Percentiles rank a stretch among this genome's conserved stretches.
Conservation (phyloP, 495 filamentous ascomycete genomes). For the Lichenothelia convexa region DNA sequence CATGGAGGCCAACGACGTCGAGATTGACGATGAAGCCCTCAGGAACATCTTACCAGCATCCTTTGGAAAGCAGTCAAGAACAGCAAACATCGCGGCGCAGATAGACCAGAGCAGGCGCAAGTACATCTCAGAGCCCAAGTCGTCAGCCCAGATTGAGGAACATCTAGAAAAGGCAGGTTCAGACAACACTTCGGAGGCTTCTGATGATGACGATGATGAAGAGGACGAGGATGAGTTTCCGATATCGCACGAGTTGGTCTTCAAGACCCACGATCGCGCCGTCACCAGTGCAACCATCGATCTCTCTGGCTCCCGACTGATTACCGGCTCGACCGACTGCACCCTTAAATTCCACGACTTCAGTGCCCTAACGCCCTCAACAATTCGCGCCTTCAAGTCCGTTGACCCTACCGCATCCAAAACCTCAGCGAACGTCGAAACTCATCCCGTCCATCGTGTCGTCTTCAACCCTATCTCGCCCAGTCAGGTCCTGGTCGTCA, state of each 20-base stretch:
- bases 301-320: conserved; percentile 63
- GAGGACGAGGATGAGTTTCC: conserved; percentile 83
- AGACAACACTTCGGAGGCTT: conserved; percentile 32
- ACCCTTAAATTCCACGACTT: conserved; percentile 89
- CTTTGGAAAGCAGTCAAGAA: conserved; percentile 68
- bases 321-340: conserved; percentile 81
- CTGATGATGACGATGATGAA: conserved; percentile 37
- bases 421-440: conserved; percentile 51
- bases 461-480: conserved; percentile 74
- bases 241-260: conserved; percentile 75
- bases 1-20: neutral
- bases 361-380: conserved; percentile 84
- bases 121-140: conserved; percentile 15
- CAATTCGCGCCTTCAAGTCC: conserved; percentile 78
- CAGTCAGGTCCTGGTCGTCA: conserved; percentile 64
- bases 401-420: conserved; percentile 73
- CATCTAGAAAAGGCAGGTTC: conserved; percentile 24
- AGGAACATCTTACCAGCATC: conserved; percentile 62
- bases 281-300: conserved; percentile 73
- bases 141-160: conserved; percentile 2
- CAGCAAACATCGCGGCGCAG: conserved; percentile 57
- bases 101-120: conserved; percentile 56
- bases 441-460: conserved; percentile 70
- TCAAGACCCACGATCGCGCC: conserved; percentile 83
- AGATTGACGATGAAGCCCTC: conserved; percentile 52